phyloP scores from a whole-genome alignment of 2,329 filamentous ascomycete species.

The Pseudocercospora vitis region DNA sequence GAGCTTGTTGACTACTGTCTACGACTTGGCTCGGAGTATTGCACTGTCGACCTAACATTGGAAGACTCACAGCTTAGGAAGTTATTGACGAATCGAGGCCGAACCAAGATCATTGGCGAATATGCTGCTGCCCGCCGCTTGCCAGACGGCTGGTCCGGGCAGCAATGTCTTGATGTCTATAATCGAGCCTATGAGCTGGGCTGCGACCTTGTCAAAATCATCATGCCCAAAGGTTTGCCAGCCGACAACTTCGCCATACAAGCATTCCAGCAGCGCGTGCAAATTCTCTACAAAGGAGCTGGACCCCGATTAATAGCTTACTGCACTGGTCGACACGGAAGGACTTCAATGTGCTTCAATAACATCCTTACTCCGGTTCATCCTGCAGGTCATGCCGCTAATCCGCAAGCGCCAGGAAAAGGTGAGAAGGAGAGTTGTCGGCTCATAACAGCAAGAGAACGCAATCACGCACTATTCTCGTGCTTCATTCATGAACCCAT shows the following conservation, averaged over 20 bases:
- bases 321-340: constrained; percentile 63
- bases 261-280: constrained; percentile 54
- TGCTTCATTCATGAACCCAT: constrained; percentile 68
- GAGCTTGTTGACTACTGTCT: constrained; percentile 59
- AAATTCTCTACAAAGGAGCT: constrained; percentile 24
- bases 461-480: constrained; percentile 64
- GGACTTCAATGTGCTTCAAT: constrained; percentile 67
- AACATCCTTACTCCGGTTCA: constrained; percentile 61
- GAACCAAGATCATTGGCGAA: constrained; percentile 63
- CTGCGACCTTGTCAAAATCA: constrained; percentile 63
- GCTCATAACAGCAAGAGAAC: constrained; percentile 61
- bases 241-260: constrained; percentile 64
- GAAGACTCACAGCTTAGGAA: constrained; percentile 53
- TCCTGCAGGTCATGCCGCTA: constrained; percentile 7
- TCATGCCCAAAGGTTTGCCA: constrained; percentile 56
- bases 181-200: constrained; percentile 57
- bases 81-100: constrained; percentile 54
- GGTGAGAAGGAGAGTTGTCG: constrained; percentile 30
- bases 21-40: constrained; percentile 61
- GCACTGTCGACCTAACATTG: constrained; percentile 60
- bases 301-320: constrained; percentile 35
- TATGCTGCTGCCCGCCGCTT: constrained; percentile 43
- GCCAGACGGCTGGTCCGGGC: constrained; percentile 57
- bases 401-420: constrained; percentile 3
- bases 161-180: constrained; percentile 58